Evolutionary conservation across 2,329 filamentous ascomycete species (phyloP).

Genomic region (Neoascochyta sp.): DNA sequence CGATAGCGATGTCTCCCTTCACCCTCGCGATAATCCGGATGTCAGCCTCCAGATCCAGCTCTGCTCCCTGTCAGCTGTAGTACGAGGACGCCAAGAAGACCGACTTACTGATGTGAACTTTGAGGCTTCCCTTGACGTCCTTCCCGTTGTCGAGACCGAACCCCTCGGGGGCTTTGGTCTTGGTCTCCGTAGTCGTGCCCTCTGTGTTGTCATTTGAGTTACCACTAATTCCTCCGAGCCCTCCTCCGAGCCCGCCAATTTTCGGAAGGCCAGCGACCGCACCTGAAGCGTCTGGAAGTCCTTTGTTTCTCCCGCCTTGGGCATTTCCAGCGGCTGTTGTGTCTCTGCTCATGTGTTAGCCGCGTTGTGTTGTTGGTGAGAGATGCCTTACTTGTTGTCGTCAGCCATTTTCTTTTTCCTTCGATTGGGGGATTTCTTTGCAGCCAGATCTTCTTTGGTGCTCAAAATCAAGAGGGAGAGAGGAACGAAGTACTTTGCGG

Average conservation of each 20-base stretch:
- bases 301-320: constrained; percentile 2
- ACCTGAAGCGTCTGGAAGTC: too few species aligned
- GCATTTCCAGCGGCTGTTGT: constrained; percentile 3
- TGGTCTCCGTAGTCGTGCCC: constrained; percentile 5
- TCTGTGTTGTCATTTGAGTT: constrained; percentile 1
- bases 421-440: constrained; percentile 1
- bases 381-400: constrained; percentile 3
- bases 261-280: constrained; percentile 6
- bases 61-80: too few species aligned
- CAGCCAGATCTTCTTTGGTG: constrained; percentile 4
- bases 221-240: constrained; percentile 3
- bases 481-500: constrained; percentile 1
- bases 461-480: not conserved
- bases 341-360: constrained; percentile 1
- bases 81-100: too few species aligned
- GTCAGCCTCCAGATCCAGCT: constrained; percentile 20
- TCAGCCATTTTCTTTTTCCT: constrained; percentile 6
- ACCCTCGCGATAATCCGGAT: constrained; percentile 19
- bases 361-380: not conserved
- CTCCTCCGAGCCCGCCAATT: constrained; percentile 9
- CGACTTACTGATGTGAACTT: constrained; percentile 22
- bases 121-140: constrained; percentile 23
- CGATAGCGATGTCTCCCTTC: constrained; percentile 22
- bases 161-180: constrained; percentile 7
- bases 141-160: constrained; percentile 21